phyloP scores from a whole-genome alignment of 768 basidiomycete species.

The Tulasnella sp. region DNA sequence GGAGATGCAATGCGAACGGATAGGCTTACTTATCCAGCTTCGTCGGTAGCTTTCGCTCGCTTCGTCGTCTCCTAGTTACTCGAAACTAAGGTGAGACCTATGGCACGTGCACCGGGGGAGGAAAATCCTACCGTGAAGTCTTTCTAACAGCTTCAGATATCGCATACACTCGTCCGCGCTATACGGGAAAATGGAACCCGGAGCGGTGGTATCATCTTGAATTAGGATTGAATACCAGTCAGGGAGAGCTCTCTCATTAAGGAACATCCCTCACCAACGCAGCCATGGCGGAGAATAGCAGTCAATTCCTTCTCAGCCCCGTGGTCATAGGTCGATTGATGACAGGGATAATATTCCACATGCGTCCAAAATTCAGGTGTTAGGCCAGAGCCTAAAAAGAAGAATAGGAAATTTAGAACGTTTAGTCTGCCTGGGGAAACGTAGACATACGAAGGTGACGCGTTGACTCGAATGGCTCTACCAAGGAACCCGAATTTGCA shows the following conservation, averaged over 20 bases:
- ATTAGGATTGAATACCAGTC: background rate
- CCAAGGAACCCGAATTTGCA: background rate
- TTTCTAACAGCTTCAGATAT: background rate
- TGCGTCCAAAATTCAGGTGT: background rate
- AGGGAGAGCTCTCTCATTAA: too few species aligned
- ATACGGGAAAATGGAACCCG: background rate
- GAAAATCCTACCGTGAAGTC: background rate
- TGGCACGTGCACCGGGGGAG: too few species aligned
- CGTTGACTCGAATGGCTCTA: background rate
- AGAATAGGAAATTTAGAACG: background rate
- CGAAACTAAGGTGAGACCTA: background rate
- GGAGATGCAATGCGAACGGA: too few species aligned
- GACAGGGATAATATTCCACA: constrained; percentile 2
- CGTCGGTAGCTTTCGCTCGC: background rate
- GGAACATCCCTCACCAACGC: background rate
- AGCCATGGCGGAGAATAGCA: background rate
- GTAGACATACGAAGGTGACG: background rate
- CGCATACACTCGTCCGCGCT: background rate
- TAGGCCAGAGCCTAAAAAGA: background rate
- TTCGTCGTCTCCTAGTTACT: background rate
- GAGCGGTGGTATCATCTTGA: constrained; percentile 1
- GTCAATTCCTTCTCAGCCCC: background rate
- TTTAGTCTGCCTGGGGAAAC: background rate
- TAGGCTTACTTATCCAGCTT: background rate
- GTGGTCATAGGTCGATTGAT: background rate